phyloP scores from a whole-genome alignment of 2,329 filamentous ascomycete species.

The Xylaria multiplex region DNA sequence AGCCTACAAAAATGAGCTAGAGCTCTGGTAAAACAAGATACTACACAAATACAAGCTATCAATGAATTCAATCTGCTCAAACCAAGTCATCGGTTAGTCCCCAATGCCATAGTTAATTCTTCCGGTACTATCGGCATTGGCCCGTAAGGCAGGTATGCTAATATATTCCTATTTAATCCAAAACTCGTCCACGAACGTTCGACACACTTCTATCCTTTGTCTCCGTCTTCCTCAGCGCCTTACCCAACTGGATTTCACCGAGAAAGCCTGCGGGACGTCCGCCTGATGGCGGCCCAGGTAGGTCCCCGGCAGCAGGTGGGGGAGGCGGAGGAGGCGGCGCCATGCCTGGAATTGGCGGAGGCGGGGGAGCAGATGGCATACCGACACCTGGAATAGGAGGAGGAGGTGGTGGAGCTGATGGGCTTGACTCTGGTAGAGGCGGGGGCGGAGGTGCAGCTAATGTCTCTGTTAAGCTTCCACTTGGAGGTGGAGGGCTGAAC shows the following conservation, averaged over 20 bases:
- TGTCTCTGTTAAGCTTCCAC: slow-evolving; percentile 49
- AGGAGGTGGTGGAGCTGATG: slow-evolving; percentile 52
- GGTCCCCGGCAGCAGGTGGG: slow-evolving; percentile 54
- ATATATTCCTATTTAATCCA: slow-evolving; percentile 55
- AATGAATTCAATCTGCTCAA: slow-evolving; percentile 30
- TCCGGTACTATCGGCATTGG: background rate
- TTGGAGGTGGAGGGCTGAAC: slow-evolving; percentile 48
- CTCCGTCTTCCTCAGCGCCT: slow-evolving; percentile 81
- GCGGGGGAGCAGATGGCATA: slow-evolving; percentile 55
- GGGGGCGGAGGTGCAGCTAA: slow-evolving; percentile 51
- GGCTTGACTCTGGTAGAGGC: slow-evolving; percentile 51
- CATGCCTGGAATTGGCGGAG: slow-evolving; percentile 55
- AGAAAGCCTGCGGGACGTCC: slow-evolving; percentile 73
- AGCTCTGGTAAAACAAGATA: slow-evolving; percentile 20
- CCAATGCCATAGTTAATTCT: slow-evolving; percentile 1
- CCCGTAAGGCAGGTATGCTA: background rate
- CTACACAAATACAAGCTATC: slow-evolving; percentile 21
- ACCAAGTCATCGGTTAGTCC: slow-evolving; percentile 13
- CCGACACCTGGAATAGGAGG: slow-evolving; percentile 53
- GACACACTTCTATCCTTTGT: slow-evolving; percentile 87
- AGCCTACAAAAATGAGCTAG: background rate
- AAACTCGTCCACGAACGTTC: slow-evolving; percentile 78
- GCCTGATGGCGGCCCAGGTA: slow-evolving; percentile 59
- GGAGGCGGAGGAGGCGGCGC: slow-evolving; percentile 58
- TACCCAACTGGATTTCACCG: slow-evolving; percentile 84